These are phyloP conservation scores for Monilinia polystroma DNA, from an alignment of 2,329 filamentous ascomycete genomes.

Conservation along the genomic window DNA sequence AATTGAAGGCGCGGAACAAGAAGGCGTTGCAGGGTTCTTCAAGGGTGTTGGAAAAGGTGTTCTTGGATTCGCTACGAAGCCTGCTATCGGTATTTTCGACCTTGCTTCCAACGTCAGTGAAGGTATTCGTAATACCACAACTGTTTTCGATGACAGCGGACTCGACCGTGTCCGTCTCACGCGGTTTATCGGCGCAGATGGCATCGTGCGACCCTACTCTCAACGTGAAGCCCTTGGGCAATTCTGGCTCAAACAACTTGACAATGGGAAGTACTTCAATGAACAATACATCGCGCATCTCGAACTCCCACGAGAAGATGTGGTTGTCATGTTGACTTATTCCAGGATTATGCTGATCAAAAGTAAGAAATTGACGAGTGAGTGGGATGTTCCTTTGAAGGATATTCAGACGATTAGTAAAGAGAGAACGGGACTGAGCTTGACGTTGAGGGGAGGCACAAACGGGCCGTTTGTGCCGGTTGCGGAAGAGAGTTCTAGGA, in stretches of 20 bases:
- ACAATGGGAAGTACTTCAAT: slow-evolving; percentile 97
- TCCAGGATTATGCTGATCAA: slow-evolving; percentile 86
- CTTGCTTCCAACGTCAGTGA: slow-evolving; percentile 96
- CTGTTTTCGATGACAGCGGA: slow-evolving; percentile 92
- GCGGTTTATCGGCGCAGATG: slow-evolving; percentile 87
- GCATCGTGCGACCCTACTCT: slow-evolving; percentile 90
- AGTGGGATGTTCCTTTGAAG: slow-evolving; percentile 95
- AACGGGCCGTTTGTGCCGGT: slow-evolving; percentile 96
- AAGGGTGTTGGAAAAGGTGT: slow-evolving; percentile 97
- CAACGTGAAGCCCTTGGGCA: slow-evolving; percentile 94
- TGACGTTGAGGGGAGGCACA: slow-evolving; percentile 82
- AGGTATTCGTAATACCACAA: slow-evolving; percentile 97
- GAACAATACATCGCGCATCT: slow-evolving; percentile 96
- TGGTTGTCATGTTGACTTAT: slow-evolving; percentile 87
- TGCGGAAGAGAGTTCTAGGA: slow-evolving; percentile 73
- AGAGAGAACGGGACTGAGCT: slow-evolving; percentile 88
- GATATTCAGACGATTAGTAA: slow-evolving; percentile 97
- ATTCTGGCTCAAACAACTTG: slow-evolving; percentile 97
- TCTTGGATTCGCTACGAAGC: slow-evolving; percentile 92
- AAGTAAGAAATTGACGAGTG: slow-evolving; percentile 78
- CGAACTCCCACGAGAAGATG: slow-evolving; percentile 83
- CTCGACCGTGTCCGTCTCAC: slow-evolving; percentile 92
- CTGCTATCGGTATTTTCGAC: slow-evolving; percentile 93
- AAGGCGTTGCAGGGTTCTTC: slow-evolving; percentile 90
- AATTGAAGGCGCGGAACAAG: slow-evolving; percentile 91